phyloP scores from a whole-genome alignment of 1,284 basidiomycete genomes.

The Lentinula novae-zelandiae region DNA sequence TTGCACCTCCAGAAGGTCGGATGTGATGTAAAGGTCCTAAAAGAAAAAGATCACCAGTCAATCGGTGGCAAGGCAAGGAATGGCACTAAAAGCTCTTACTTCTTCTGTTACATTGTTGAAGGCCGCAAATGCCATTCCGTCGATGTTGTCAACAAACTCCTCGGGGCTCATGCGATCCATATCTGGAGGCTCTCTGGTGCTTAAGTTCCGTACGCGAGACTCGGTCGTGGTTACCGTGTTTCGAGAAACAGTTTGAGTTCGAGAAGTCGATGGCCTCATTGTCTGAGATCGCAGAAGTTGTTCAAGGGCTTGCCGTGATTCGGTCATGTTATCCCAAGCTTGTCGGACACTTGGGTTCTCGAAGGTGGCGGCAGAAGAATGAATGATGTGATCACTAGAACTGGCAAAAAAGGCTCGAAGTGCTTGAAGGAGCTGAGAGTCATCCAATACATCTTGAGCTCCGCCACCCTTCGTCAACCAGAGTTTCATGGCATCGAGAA shows the following conservation, averaged over 20 bases:
- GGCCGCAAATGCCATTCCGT: conserved; percentile 69
- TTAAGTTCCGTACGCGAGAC: conserved; percentile 37
- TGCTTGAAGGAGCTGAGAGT: conserved; percentile 54
- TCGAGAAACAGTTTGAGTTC: conserved; percentile 24
- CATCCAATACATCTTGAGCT: conserved; percentile 72
- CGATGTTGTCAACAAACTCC: conserved; percentile 68
- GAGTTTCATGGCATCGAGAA: conserved; percentile 60
- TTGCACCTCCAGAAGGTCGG: conserved; percentile 76
- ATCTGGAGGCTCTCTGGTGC: conserved; percentile 54
- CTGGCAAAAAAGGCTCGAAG: conserved; percentile 56
- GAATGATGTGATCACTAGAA: conserved; percentile 40
- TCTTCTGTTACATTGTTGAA: conserved; percentile 74
- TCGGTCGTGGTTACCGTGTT: conserved; percentile 20
- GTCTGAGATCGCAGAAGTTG: conserved; percentile 54
- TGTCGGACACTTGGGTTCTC: conserved; percentile 40
- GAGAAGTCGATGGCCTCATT: conserved; percentile 49
- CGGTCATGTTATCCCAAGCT: conserved; percentile 43
- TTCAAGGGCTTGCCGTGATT: conserved; percentile 38
- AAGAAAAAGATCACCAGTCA: conserved; percentile 2
- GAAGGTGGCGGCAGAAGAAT: conserved; percentile 31
- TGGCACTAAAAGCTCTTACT: conserved; percentile 34
- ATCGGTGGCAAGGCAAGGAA: neutral
- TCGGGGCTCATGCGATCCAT: conserved; percentile 65
- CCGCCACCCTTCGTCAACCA: conserved; percentile 72
- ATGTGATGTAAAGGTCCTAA: conserved; percentile 70